Base-by-base conservation (phyloP, 225 moss, liverwort and hornwort genomes). In the Bryum argenteum region DNA sequence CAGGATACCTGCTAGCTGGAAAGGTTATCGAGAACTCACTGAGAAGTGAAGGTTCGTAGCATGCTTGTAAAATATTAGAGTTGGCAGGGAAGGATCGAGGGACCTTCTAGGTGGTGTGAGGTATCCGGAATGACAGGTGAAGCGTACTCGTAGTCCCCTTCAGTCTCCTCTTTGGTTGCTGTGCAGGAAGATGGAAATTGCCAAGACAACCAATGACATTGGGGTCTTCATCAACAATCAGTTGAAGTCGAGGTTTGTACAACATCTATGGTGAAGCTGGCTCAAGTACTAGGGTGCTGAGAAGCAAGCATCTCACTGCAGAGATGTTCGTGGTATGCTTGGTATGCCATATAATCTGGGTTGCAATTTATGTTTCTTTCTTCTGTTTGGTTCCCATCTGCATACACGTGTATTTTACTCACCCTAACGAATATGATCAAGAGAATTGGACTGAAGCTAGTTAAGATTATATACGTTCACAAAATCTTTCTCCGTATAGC, bases 11-110 rank as follows among this genome's bases (percentile, higher is more conserved):
- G 52, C 71, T 12, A 88, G 73, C 1, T 98, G 94, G 97, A 82
- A 90, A 74, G 97, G 97, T 3, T 98, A 87, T 70, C 83, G 97
- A 71, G 97, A 98, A 63, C 83, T 98, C 8, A 94, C 88, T 15
- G 91, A 98, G 59, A 94, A 94, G 63, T 90, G 6, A 71, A 70
- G 1, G 0, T 53, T 63, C 24, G 38, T 59, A 24, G 1, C 9
- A 50, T 18, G 18, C 39, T 52, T 77, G 39, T 73, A 44, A 14
- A 54, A 11, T 22, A 33, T 4, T 33, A 18, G 19, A 50, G 8
- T 54, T 70, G 12, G 13, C 19, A 3, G 15, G 9, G 11, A 56
- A 50, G 6, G 6, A 52, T 57, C 28, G 18, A 57, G 76, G 50
- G 56, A 17, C 66, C 33, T 21, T 45, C 15, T 66, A 54, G 76